A percentile compares a stretch with the other conserved stretches of the same genome.
phyloP scores from a whole-genome alignment of 345 rosid genomes.

The Clausena lansium region DNA sequence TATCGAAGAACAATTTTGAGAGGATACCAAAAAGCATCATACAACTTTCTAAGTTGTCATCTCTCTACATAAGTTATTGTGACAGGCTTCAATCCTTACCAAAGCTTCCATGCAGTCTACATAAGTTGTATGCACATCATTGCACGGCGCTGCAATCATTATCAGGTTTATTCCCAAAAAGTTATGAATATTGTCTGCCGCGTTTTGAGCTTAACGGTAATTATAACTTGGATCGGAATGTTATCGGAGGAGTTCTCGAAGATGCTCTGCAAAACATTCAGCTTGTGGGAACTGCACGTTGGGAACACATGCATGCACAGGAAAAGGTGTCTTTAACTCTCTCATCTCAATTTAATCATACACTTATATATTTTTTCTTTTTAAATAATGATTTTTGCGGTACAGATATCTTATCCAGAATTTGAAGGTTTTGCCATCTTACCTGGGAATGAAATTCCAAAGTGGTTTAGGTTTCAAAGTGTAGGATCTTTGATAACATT shows the following conservation, averaged over 20 bases:
- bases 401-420: not conserved
- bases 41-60: slow-evolving; percentile 22
- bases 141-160: too few species aligned
- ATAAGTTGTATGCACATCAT: too few species aligned
- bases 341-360: not conserved
- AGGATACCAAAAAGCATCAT: not conserved
- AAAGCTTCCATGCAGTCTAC: too few species aligned
- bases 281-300: too few species aligned
- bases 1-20: too few species aligned
- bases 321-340: too few species aligned
- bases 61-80: slow-evolving; percentile 21
- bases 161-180: slow-evolving; percentile 19
- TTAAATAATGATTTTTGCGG: too few species aligned
- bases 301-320: too few species aligned
- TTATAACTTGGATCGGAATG: not conserved
- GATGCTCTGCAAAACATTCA: too few species aligned
- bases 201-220: slow-evolving; percentile 20
- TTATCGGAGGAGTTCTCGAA: not conserved
- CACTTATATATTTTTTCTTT: not conserved
- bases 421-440: not conserved
- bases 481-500: not conserved
- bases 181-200: not conserved
- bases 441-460: too few species aligned
- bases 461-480: too few species aligned
- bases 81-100: slow-evolving; percentile 33